Conservation (phyloP, 371 early-diverging fungal species). For the Mortierella sp. region DNA sequence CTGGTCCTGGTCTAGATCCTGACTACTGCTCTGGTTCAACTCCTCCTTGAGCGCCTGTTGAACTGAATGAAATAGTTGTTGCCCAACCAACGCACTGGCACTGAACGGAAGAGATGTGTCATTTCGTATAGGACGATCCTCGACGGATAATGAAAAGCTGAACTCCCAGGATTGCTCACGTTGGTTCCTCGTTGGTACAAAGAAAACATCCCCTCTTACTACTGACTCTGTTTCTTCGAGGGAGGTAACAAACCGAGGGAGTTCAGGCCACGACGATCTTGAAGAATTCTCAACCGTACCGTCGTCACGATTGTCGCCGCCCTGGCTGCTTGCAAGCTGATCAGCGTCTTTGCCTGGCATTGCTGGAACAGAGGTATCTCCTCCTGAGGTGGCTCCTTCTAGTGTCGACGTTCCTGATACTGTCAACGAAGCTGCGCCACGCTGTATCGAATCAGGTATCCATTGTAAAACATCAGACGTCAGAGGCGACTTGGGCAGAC, state of each 20-base stretch:
- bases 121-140: too few species aligned
- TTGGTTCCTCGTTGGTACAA: too few species aligned
- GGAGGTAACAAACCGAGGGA: constrained; percentile 35
- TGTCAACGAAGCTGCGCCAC: not conserved
- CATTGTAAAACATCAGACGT: too few species aligned
- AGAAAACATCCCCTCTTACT: not conserved
- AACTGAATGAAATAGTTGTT: too few species aligned
- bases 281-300: constrained; percentile 12
- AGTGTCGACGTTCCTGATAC: constrained; percentile 2
- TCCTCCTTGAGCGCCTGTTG: too few species aligned
- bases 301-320: constrained; percentile 21
- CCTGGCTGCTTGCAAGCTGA: constrained; percentile 12
- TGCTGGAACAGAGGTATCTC: constrained; percentile 11
- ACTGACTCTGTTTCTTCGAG: constrained; percentile 14
- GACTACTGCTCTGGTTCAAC: constrained; percentile 41
- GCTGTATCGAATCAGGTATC: not conserved
- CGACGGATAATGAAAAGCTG: too few species aligned
- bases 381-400: not conserved
- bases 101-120: too few species aligned
- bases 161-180: constrained; percentile 16
- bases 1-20: constrained; percentile 37
- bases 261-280: constrained; percentile 22
- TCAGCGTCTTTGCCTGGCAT: constrained; percentile 16
- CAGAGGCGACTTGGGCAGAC: too few species aligned
- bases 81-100: too few species aligned